Evolutionary conservation across 176 grass and related monocot genomes (phyloP), one percentile per base, ranked within the genome.

Genomic region (Triticum dicoccoides): DNA sequence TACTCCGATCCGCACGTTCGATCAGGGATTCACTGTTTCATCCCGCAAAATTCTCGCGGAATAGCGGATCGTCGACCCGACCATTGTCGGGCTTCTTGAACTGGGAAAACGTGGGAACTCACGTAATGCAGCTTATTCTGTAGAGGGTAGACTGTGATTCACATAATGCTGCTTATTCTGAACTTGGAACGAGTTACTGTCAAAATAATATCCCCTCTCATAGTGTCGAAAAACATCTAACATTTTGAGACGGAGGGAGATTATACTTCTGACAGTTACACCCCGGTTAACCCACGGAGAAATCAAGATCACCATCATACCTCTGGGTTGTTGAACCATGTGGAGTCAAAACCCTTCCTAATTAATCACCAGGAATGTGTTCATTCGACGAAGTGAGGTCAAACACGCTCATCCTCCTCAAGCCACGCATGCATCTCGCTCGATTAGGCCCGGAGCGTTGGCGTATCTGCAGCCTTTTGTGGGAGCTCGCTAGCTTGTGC

Each of bases 381-480:
- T 58, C 4, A 13, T 8, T 56, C 32, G 54, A 25, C 59, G 0
- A 42, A 8, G 35, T 81, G 45, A 24, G 61, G 88, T 76, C 88
- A 89, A 80, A 80, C 87, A 59, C 45, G 24, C 83, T 47, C 8
- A 86, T 24, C 27, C 78, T 77, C 59, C 68, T 35, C 33, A 68
- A 61, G 34, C 11, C 45, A 11, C 4, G 25, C 34, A 54, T 84
- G 9, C 54, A 17, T 17, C 23, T 47, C 23, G 67, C 30, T 33
- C 65, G 3, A 13, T 73, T 65, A 84, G 65, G 62, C 5, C 56
- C 2, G 29, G 39, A 42, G 8, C 20, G 4, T 8, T 13, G 33
- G 51, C 4, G 17, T 0, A 37, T 71, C 34, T 47, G 80, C 44
- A 23, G 8, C 58, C 79, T 65, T 30, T 24, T 58, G 54, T 0